Percentiles rank a stretch among this genome's conserved stretches.
These are phyloP conservation scores for Paraurostyla sp. DNA, from an alignment of 73 alveolate genomes.

Conservation along the genomic window DNA sequence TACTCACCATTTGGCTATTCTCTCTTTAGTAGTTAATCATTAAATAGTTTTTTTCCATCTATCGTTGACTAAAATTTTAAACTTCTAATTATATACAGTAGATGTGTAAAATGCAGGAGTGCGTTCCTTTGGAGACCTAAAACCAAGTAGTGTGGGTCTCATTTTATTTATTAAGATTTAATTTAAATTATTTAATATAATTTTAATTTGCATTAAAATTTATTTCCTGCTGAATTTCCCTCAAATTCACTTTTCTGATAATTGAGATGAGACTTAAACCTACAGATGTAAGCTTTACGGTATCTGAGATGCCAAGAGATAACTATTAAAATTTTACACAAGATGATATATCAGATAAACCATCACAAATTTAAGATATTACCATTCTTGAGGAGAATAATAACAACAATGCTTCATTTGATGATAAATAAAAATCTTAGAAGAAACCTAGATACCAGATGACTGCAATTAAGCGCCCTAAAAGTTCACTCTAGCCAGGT, in stretches of 20 bases:
- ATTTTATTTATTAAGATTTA: slow-evolving; percentile 1
- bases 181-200: background rate
- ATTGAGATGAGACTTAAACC: background rate
- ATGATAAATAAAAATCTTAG: no score
- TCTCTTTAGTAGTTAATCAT: background rate
- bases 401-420: no score
- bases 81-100: background rate
- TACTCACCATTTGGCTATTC: background rate
- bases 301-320: slow-evolving; percentile 13
- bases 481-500: background rate
- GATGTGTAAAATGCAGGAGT: slow-evolving; percentile 35
- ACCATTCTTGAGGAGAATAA: no score
- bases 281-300: background rate
- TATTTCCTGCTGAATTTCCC: background rate
- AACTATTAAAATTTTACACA: background rate
- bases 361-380: no score
- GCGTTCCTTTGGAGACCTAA: slow-evolving; percentile 24
- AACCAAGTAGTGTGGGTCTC: slow-evolving; percentile 28
- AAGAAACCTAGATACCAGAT: background rate
- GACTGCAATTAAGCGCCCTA: slow-evolving; percentile 19
- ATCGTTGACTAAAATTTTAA: background rate
- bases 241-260: background rate
- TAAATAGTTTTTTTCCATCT: slow-evolving; percentile 25
- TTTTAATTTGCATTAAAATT: background rate
- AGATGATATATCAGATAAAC: background rate